Percentiles rank a stretch among this genome's conserved stretches.
These are phyloP conservation scores for Nicotiana sylvestris DNA, from an alignment of 257 asterid genomes.

Conservation along the genomic window DNA sequence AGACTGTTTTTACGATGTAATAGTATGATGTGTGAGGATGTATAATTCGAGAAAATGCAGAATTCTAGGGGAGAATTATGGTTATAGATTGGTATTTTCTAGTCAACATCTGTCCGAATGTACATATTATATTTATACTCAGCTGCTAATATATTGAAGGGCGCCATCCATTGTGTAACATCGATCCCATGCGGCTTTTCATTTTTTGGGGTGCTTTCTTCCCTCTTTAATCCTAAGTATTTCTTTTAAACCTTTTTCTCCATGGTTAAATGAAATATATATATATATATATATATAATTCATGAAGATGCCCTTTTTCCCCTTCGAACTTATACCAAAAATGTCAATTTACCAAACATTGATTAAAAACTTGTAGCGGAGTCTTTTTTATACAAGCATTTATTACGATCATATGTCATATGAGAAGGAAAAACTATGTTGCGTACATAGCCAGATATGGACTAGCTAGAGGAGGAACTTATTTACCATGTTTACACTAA, in stretches of 20 bases:
- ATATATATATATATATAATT: too few relatives aligned
- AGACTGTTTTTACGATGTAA: neutral
- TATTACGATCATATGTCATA: neutral
- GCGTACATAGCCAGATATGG: neutral
- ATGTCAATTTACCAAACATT: neutral
- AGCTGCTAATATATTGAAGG: too few relatives aligned
- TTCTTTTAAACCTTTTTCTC: neutral
- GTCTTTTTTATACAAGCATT: neutral
- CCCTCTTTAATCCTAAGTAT: neutral
- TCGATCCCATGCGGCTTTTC: neutral
- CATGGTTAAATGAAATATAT: neutral
- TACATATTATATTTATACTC: too few relatives aligned
- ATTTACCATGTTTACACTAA: neutral
- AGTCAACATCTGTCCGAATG: too few relatives aligned
- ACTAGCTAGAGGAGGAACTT: neutral
- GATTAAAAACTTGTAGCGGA: neutral
- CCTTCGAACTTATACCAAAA: neutral
- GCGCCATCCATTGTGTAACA: neutral
- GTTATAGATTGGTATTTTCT: neutral
- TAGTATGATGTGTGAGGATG: neutral
- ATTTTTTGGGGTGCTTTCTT: neutral
- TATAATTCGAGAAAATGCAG: conserved; percentile 5
- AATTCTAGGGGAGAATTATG: neutral
- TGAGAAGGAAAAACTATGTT: neutral
- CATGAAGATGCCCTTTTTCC: too few relatives aligned